These are phyloP conservation scores for Candida vartiovaarae DNA, from an alignment of 805 yeast species.

Conservation along the genomic window DNA sequence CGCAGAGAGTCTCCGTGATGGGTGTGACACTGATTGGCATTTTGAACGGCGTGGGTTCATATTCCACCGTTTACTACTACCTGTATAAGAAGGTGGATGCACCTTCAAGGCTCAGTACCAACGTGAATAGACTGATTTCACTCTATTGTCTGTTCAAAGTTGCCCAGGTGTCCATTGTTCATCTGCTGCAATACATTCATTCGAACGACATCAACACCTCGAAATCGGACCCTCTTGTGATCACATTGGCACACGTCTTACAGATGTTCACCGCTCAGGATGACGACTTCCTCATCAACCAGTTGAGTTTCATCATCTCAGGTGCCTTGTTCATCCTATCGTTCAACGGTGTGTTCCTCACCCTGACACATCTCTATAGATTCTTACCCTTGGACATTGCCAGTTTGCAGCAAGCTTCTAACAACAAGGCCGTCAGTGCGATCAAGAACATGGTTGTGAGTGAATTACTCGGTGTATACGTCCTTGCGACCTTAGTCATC, in stretches of 20 bases:
- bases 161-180: constrained; percentile 23
- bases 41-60: constrained; percentile 23
- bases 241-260: constrained; percentile 22
- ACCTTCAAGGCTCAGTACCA: background rate
- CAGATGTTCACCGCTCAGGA: constrained; percentile 27
- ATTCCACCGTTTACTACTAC: constrained; percentile 22
- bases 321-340: constrained; percentile 56
- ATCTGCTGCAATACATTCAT: constrained; percentile 20
- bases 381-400: constrained; percentile 31
- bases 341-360: constrained; percentile 54
- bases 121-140: constrained; percentile 15
- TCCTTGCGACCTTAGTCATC: constrained; percentile 32
- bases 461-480: constrained; percentile 33
- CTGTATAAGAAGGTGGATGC: constrained; percentile 8
- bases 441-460: constrained; percentile 30
- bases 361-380: constrained; percentile 46
- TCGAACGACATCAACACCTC: constrained; percentile 8
- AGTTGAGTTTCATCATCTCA: constrained; percentile 42
- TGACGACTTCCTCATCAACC: constrained; percentile 29
- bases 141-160: constrained; percentile 32
- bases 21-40: constrained; percentile 22
- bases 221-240: constrained; percentile 16
- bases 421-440: constrained; percentile 25
- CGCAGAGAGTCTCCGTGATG: constrained; percentile 19
- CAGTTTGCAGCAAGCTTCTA: constrained; percentile 9